These are phyloP conservation scores for Alternaria panax DNA, from an alignment of 2,329 filamentous ascomycete genomes.

Conservation along the genomic window DNA sequence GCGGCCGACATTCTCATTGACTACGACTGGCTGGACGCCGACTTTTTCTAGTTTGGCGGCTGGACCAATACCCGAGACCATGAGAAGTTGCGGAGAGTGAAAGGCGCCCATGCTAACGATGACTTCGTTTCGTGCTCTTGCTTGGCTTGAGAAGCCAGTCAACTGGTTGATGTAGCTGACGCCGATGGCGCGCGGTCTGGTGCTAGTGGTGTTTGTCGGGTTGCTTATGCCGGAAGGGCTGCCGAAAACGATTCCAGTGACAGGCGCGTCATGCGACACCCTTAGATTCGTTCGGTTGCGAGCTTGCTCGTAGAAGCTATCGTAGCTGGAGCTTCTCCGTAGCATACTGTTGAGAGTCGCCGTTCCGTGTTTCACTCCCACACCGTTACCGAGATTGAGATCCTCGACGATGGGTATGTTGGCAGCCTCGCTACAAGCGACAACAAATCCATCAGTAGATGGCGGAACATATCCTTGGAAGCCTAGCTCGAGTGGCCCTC, in stretches of 20 bases:
- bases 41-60: slow-evolving; percentile 27
- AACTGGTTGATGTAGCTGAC: slow-evolving; percentile 37
- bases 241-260: slow-evolving; percentile 35
- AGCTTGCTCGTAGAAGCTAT: slow-evolving; percentile 41
- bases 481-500: slow-evolving; percentile 38
- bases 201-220: background rate
- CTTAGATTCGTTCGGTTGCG: slow-evolving; percentile 37
- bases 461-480: slow-evolving; percentile 42
- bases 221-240: slow-evolving; percentile 4
- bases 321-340: slow-evolving; percentile 40
- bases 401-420: slow-evolving; percentile 46
- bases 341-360: slow-evolving; percentile 29
- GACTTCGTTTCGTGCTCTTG: slow-evolving; percentile 40
- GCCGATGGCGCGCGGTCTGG: slow-evolving; percentile 31
- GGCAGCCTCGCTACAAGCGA: slow-evolving; percentile 36
- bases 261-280: slow-evolving; percentile 38
- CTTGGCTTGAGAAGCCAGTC: slow-evolving; percentile 33
- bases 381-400: slow-evolving; percentile 39
- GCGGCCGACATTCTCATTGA: slow-evolving; percentile 45
- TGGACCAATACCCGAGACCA: slow-evolving; percentile 51
- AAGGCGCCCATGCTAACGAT: slow-evolving; percentile 46
- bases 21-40: slow-evolving; percentile 29
- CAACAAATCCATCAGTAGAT: slow-evolving; percentile 38
- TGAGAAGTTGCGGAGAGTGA: slow-evolving; percentile 49
- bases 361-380: slow-evolving; percentile 45